These are phyloP conservation scores for Talaromyces trachyspermus DNA, from an alignment of 495 filamentous ascomycete genomes.

Conservation along the genomic window DNA sequence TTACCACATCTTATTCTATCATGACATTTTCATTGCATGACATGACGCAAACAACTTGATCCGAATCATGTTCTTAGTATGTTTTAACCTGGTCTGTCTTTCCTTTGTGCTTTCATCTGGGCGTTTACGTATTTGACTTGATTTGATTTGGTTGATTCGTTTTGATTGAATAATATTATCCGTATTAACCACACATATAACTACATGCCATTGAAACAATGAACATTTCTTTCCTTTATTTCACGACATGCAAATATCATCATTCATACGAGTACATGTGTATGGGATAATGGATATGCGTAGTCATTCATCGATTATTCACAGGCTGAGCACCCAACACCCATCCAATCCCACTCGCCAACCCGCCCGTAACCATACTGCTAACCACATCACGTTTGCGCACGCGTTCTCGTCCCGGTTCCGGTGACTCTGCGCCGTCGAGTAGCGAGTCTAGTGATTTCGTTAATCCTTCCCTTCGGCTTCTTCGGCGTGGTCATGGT, in stretches of 20 bases:
- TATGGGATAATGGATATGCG: background rate
- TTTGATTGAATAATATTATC: too few species aligned
- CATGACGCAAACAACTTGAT: too few species aligned
- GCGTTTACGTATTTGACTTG: constrained; percentile 1
- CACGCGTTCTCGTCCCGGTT: constrained; percentile 40
- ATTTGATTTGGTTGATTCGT: constrained; percentile 2
- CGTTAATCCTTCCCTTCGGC: constrained; percentile 19
- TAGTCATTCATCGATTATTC: constrained; percentile 17
- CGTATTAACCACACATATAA: background rate
- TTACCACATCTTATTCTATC: too few species aligned
- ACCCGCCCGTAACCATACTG: constrained; percentile 62
- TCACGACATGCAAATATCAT: too few species aligned
- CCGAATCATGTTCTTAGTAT: too few species aligned
- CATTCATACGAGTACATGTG: too few species aligned
- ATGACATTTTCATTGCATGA: too few species aligned
- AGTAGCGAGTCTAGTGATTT: constrained; percentile 15
- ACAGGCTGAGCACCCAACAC: constrained; percentile 66
- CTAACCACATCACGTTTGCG: constrained; percentile 75
- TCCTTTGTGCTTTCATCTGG: constrained; percentile 9
- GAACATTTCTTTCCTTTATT: too few species aligned
- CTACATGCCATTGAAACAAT: too few species aligned
- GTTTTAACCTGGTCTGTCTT: too few species aligned
- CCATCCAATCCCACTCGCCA: constrained; percentile 83
- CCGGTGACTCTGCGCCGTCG: too few species aligned
- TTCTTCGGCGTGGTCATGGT: constrained; percentile 15